Evolutionary conservation across 805 yeast species (phyloP), one percentile per base, ranked within the genome.

Genomic region (Candida silvatica): DNA sequence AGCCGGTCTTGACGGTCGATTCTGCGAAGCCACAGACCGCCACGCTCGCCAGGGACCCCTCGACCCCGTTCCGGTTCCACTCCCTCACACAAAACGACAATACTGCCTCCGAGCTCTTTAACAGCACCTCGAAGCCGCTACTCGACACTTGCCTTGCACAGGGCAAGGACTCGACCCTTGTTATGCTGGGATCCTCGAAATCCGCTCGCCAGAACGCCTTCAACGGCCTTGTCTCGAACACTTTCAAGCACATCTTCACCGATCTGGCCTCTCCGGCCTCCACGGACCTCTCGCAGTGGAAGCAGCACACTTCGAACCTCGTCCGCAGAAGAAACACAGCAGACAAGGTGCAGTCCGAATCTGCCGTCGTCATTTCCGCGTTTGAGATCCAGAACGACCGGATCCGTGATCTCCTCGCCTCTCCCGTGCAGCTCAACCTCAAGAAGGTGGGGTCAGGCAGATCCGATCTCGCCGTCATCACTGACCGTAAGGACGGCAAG

Each of bases 141-240:
- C 55, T 67, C 18, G 54, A 58, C 23, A 39, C 47, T 3, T 37
- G 47, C 11, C 37, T 54, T 4, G 37, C 55, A 3, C 60, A 58
- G 19, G 45, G 45, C 6, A 52, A 56, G 15, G 76, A 71, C 42
- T 59, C 66, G 16, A 51, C 66, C 6, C 43, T 70, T 20, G 66
- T 72, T 43, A 61, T 74, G 0, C 44, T 73, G 44, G 79, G 79
- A 1, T 71, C 78, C 23, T 66, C 77, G 1, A 70, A 69, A 24
- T 61, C 72, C 5, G 78, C 78, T 2, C 72, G 72, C 41, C 54
- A 62, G 8, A 56, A 51, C 38, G 52, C 69, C 1, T 41, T 37
- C 9, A 29, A 37, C 16, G 41, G 37, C 4, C 29, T 45, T 16
- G 20, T 45, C 11, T 23, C 44, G 5, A 35, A 45, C 7, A 45